Evolutionary conservation across 148 eudicot species (phyloP).

Genomic region (Arctostaphylos glauca): DNA sequence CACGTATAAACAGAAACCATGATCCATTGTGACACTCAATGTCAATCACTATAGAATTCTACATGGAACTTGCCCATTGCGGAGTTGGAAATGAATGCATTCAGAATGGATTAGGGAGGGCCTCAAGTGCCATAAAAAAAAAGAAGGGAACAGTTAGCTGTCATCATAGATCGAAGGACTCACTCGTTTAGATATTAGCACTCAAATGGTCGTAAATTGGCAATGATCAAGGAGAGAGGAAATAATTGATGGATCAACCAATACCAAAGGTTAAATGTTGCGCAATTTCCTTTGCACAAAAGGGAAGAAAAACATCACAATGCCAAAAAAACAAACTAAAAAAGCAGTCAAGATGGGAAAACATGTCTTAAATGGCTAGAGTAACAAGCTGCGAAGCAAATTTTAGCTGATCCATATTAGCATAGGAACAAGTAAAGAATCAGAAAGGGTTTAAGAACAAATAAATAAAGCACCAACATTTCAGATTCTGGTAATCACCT

Average conservation of each 20-base stretch:
- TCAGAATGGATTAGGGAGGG: not conserved
- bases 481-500: constrained; percentile 30
- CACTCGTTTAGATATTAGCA: not conserved
- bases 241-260: not conserved
- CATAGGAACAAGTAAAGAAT: not conserved
- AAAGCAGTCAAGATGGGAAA: not conserved
- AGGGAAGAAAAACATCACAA: too few species aligned
- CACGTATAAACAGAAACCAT: not conserved
- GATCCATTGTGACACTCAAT: not conserved
- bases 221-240: too few species aligned
- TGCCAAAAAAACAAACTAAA: not conserved
- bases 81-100: not conserved
- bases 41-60: not conserved
- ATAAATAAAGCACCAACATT: not conserved
- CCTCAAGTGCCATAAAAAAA: not conserved
- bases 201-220: not conserved
- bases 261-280: not conserved
- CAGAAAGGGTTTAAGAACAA: not conserved
- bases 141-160: not conserved
- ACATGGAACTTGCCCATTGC: not conserved
- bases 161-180: not conserved
- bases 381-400: not conserved
- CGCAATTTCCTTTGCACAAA: not conserved
- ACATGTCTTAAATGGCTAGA: not conserved
- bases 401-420: not conserved